phyloP scores from a whole-genome alignment of 257 asterid species.

The Nicotiana knightiana region DNA sequence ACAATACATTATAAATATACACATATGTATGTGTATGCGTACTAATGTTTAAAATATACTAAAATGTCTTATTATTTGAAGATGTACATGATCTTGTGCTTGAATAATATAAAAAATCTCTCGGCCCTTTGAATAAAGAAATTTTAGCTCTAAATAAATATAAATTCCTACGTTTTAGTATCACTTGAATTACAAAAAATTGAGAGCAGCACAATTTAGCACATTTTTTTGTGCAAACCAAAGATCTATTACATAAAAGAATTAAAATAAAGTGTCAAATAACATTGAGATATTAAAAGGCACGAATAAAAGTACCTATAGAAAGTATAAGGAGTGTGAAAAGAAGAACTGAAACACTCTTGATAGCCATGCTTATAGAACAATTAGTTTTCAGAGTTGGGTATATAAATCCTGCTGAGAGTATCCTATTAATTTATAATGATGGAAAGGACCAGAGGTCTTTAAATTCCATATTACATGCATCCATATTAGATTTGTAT shows the following conservation, averaged over 20 bases:
- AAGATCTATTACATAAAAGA: neutral
- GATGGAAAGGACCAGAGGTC: neutral
- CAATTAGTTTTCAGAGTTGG: no score
- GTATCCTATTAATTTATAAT: no score
- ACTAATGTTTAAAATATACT: no score
- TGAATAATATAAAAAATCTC: neutral
- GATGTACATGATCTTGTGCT: no score
- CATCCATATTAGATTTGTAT: no score
- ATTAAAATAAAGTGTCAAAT: neutral
- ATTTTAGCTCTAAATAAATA: neutral
- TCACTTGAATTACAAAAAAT: neutral
- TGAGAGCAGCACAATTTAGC: no score
- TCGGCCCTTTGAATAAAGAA: neutral
- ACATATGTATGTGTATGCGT: no score
- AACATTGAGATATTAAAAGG: neutral
- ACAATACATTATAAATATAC: no score
- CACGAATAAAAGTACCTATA: neutral
- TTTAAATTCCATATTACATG: neutral
- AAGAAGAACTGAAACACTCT: neutral
- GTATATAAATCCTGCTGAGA: no score
- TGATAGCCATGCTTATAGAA: no score
- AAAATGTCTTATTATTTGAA: no score
- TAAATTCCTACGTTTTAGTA: neutral
- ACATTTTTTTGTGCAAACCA: neutral
- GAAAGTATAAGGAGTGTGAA: neutral